Conservation (phyloP, 139 green algal genomes). For the Monoraphidium neglectum region DNA sequence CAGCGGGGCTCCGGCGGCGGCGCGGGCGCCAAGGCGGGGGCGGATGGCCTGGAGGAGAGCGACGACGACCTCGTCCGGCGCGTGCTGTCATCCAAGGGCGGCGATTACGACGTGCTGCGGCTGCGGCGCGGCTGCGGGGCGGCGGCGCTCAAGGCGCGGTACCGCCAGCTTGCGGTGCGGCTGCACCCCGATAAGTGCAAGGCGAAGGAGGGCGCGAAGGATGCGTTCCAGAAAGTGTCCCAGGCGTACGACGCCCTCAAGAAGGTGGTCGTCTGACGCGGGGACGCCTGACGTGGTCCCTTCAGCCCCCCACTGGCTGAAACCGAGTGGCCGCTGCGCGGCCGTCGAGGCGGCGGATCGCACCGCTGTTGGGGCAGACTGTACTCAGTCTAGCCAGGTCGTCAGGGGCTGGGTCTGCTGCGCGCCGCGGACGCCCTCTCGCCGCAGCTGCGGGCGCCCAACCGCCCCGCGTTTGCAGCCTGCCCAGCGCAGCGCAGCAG, state of each 20-base stretch:
- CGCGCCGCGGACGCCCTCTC: not conserved
- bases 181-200: slow-evolving; percentile 62
- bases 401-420: not conserved
- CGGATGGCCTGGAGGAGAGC: not conserved
- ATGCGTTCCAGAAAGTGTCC: slow-evolving; percentile 45
- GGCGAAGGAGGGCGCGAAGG: slow-evolving; percentile 23
- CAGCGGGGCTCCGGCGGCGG: not conserved
- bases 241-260: slow-evolving; percentile 41
- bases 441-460: no score
- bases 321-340: no score
- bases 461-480: no score
- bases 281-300: no score
- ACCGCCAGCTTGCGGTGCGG: slow-evolving; percentile 40
- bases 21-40: not conserved
- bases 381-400: not conserved
- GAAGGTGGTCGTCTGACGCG: not conserved
- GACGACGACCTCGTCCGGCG: slow-evolving; percentile 12
- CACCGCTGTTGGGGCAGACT: not conserved
- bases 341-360: not conserved
- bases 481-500: no score
- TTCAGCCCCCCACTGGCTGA: no score
- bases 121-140: slow-evolving; percentile 14
- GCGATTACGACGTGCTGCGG: slow-evolving; percentile 29
- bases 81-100: slow-evolving; percentile 9
- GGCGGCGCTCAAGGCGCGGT: slow-evolving; percentile 41